Evolutionary conservation across 768 basidiomycete species (phyloP).

Genomic region (Tulasnella sp.): DNA sequence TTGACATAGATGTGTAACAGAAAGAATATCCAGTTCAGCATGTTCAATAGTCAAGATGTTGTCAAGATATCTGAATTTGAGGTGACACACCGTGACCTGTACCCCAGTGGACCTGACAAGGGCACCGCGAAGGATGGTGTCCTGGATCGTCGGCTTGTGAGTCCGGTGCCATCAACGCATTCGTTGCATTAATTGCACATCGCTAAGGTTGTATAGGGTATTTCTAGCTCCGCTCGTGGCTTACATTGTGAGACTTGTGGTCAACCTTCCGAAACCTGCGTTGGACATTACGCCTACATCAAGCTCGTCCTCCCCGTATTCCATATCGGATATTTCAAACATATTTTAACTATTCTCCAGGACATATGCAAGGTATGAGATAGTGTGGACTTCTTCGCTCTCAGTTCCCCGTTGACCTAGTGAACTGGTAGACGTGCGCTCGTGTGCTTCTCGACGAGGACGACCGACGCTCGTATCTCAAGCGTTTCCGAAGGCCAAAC

Average conservation of each 20-base stretch:
- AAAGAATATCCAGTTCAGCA: slow-evolving; percentile 91
- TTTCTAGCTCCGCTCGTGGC: slow-evolving; percentile 69
- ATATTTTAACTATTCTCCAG: slow-evolving; percentile 84
- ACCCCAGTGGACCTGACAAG: slow-evolving; percentile 61
- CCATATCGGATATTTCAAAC: slow-evolving; percentile 97
- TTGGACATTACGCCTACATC: slow-evolving; percentile 98
- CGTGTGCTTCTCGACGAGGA: slow-evolving; percentile 79
- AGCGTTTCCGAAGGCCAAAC: slow-evolving; percentile 78
- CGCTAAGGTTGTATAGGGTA: slow-evolving; percentile 46
- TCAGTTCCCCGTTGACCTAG: neutral
- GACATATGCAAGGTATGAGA: slow-evolving; percentile 84
- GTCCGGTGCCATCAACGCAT: slow-evolving; percentile 22
- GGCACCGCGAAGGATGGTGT: slow-evolving; percentile 85
- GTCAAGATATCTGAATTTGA: slow-evolving; percentile 95
- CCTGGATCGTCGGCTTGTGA: slow-evolving; percentile 77
- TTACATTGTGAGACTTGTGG: slow-evolving; percentile 93
- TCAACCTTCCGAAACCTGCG: slow-evolving; percentile 81
- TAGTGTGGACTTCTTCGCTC: neutral
- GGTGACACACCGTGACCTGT: slow-evolving; percentile 84
- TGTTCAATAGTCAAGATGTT: slow-evolving; percentile 87
- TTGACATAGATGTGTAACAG: slow-evolving; percentile 31
- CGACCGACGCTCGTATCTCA: slow-evolving; percentile 71
- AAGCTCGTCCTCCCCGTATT: slow-evolving; percentile 94
- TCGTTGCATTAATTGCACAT: neutral
- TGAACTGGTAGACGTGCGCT: slow-evolving; percentile 66